phyloP scores from a whole-genome alignment of 108 stramenopile genomes.

The Parietichytrium sp. region DNA sequence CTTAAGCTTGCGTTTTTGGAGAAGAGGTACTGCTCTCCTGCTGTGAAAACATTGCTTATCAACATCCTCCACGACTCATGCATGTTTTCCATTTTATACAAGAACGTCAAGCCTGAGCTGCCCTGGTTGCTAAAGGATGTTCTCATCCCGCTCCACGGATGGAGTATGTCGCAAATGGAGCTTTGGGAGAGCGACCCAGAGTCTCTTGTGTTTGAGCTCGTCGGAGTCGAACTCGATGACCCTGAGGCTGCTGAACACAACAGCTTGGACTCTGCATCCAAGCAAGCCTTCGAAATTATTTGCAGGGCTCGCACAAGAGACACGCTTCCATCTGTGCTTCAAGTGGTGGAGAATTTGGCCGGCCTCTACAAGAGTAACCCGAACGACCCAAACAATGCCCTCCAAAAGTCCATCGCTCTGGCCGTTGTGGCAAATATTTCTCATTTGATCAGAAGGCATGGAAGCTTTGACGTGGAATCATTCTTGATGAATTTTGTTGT shows the following conservation, averaged over 20 bases:
- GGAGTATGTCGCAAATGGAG: not conserved
- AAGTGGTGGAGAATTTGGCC: not conserved
- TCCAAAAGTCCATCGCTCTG: conserved; percentile 23
- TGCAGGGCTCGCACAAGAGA: too few species aligned
- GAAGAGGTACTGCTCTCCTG: not conserved
- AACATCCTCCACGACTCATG: conserved; percentile 1
- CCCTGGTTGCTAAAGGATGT: not conserved
- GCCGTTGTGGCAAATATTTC: not conserved
- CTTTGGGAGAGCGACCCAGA: conserved; percentile 32
- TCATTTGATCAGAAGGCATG: not conserved
- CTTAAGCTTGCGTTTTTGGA: not conserved
- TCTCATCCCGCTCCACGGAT: not conserved
- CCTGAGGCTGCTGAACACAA: too few species aligned
- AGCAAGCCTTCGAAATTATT: too few species aligned
- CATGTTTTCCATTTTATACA: not conserved
- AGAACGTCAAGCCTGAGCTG: conserved; percentile 8
- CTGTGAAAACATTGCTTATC: not conserved
- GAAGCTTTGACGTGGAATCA: not conserved
- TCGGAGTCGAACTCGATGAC: not conserved
- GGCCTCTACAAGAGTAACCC: not conserved
- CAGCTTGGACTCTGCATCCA: too few species aligned
- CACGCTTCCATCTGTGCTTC: not conserved
- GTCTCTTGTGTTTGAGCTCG: not conserved
- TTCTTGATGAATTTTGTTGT: not conserved
- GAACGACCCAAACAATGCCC: not conserved